These are phyloP conservation scores for Brassica hybrid DNA, from an alignment of 441 rosid genomes.

Conservation along the genomic window DNA sequence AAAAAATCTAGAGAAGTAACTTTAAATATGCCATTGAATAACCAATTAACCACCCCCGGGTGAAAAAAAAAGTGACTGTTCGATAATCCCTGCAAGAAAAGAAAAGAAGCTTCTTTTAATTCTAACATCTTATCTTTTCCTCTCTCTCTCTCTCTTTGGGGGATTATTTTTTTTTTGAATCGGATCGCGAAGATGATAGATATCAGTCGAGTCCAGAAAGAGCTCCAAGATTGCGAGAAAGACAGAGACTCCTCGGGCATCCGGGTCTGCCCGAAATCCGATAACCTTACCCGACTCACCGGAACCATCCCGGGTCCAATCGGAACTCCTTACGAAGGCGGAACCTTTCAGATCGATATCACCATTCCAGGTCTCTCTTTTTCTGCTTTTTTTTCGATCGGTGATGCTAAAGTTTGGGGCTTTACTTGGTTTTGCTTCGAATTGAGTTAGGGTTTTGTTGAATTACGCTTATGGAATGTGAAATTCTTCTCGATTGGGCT, in stretches of 20 bases:
- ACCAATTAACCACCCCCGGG: too few species aligned
- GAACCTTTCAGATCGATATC: slow-evolving; percentile 90
- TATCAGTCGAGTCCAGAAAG: slow-evolving; percentile 88
- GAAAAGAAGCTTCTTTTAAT: slow-evolving; percentile 14
- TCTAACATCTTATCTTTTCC: not conserved
- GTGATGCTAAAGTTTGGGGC: slow-evolving; percentile 7
- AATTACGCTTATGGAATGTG: too few species aligned
- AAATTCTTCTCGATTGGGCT: not conserved
- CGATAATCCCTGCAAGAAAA: too few species aligned
- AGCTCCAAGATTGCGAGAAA: slow-evolving; percentile 90
- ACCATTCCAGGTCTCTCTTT: slow-evolving; percentile 68
- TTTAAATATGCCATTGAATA: too few species aligned
- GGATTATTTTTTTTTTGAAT: not conserved
- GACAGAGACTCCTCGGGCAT: slow-evolving; percentile 77
- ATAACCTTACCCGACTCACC: slow-evolving; percentile 71
- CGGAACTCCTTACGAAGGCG: slow-evolving; percentile 97
- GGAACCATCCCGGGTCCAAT: slow-evolving; percentile 92
- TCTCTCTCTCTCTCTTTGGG: not conserved
- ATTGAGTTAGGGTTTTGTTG: too few species aligned
- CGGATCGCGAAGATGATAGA: slow-evolving; percentile 66
- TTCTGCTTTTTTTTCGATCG: not conserved
- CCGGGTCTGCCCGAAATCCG: slow-evolving; percentile 76
- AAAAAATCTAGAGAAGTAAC: too few species aligned
- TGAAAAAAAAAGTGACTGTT: too few species aligned
- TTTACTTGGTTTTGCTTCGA: too few species aligned